Base-by-base conservation (phyloP, 2,329 filamentous ascomycete genomes). In the Hirsutella rhossiliensis region DNA sequence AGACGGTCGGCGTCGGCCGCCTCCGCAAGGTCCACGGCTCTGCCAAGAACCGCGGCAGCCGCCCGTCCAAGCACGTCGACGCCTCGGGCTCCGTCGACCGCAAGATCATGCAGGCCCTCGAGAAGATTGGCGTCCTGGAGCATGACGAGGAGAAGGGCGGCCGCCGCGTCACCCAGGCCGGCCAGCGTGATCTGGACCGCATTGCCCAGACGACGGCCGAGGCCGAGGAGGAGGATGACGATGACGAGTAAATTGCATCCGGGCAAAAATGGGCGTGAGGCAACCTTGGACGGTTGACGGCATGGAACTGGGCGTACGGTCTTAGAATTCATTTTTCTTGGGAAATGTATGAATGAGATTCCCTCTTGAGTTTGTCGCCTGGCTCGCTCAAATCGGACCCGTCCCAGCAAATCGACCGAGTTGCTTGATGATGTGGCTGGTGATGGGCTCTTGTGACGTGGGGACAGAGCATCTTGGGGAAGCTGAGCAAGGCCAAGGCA, bases 111-210 rank as follows among this genome's bases (percentile, higher is more conserved):
- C 92, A 98, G 80, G 77, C 89, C 51, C 85, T 98, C 48, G 92
- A 96, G 85, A 96, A 97, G 85, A 96, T 98, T 62, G 89, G 90
- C 70, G 89, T 98, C 60, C 76, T 98, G 52, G 92, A 98, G 84
- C 76, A 85, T 65, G 90, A 96, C 62, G 90, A 96, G 80, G 90
- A 97, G 58, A 95, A 95, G 81, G 92, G 92, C 72, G 92, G 92
- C 64, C 87, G 92, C 66, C 83, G 92, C 70, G 97, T 98, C 75
- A 97, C 92, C 62, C 88, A 97, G 79, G 81, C 82, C 64, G 92
- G 92, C 66, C 89, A 96, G 82, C 87, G 92, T 78, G 92, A 98
- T 84, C 80, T 98, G 79, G 92, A 97, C 78, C 90, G 80, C 74
- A 89, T 90, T 61, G 85, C 85, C 64, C 82, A 85, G 75, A 88